These are phyloP conservation scores for Eryngium alpinum DNA, from an alignment of 140 eudicot species.

Conservation along the genomic window DNA sequence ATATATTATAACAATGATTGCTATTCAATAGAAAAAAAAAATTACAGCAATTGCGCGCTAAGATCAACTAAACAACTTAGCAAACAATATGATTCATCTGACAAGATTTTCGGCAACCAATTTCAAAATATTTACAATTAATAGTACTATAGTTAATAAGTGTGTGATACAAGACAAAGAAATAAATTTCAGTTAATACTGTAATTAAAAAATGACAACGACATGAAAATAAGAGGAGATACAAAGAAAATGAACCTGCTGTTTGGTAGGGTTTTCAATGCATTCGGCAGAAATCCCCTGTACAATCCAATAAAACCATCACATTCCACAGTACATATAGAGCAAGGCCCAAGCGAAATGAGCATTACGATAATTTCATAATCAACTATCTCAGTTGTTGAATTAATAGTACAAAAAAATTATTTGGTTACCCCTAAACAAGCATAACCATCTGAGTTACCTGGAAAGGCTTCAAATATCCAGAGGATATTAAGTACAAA, in stretches of 20 bases:
- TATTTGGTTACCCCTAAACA: too few relatives aligned
- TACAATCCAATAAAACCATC: constrained; percentile 84
- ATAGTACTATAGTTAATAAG: not conserved
- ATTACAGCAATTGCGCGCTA: too few relatives aligned
- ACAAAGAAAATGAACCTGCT: constrained; percentile 66
- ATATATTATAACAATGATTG: not conserved
- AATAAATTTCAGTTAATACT: not conserved
- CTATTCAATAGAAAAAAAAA: not conserved
- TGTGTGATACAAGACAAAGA: not conserved
- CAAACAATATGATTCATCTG: too few relatives aligned
- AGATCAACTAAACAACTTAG: too few relatives aligned
- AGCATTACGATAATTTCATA: too few relatives aligned
- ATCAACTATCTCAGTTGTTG: too few relatives aligned
- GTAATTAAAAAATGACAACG: constrained; percentile 2
- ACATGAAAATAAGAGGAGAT: not conserved
- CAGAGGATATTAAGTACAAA: too few relatives aligned
- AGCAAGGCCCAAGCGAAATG: not conserved
- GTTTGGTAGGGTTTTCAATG: constrained; percentile 37
- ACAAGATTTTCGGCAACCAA: not conserved
- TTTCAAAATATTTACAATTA: not conserved
- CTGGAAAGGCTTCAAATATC: constrained; percentile 88
- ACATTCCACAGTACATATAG: constrained; percentile 65
- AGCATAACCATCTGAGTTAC: constrained; percentile 25
- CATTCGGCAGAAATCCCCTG: constrained; percentile 89
- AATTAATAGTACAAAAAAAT: too few relatives aligned